A percentile compares a stretch with the other conserved stretches of the same genome.
Evolutionary conservation across 192 early-diverging fungal species (phyloP).

Genomic region (Podila epicladia): DNA sequence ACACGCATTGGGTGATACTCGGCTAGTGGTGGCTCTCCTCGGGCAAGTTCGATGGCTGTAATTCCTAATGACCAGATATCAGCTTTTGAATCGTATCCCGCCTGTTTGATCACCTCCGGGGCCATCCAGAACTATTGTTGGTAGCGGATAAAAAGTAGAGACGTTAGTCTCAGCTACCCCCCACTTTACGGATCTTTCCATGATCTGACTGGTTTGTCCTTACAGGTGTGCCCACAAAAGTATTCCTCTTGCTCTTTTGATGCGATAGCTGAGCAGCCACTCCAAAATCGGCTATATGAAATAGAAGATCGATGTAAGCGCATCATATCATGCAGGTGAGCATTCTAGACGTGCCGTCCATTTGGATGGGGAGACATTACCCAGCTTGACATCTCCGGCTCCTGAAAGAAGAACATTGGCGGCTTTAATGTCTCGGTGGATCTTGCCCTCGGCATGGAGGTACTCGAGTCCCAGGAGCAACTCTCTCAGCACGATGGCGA

Average conservation of each 20-base stretch:
- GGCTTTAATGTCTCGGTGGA: conserved; percentile 96
- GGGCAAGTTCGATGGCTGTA: conserved; percentile 95
- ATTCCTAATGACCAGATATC: conserved; percentile 99
- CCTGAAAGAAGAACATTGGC: conserved; percentile 82
- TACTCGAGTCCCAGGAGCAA: conserved; percentile 91
- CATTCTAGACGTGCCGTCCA: neutral
- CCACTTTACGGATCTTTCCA: too few relatives aligned
- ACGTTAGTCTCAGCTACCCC: neutral
- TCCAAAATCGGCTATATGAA: conserved; percentile 90
- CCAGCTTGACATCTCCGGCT: conserved; percentile 56
- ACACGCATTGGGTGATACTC: conserved; percentile 97
- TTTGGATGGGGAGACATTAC: conserved; percentile 12
- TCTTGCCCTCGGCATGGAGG: conserved; percentile 91
- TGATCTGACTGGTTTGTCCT: conserved; percentile 9
- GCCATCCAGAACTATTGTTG: conserved; percentile 83
- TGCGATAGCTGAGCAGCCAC: conserved; percentile 86
- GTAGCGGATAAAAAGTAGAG: neutral
- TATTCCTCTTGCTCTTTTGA: conserved; percentile 69
- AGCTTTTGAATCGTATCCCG: conserved; percentile 79
- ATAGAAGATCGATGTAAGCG: neutral
- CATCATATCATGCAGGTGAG: neutral
- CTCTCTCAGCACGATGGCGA: conserved; percentile 79
- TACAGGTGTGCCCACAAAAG: conserved; percentile 97
- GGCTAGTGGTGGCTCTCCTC: conserved; percentile 92
- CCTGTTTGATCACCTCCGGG: conserved; percentile 93